Percentiles rank a stretch among this genome's conserved stretches.
Conservation (phyloP, 495 filamentous ascomycete genomes). For the Pyrenula massariospora region DNA sequence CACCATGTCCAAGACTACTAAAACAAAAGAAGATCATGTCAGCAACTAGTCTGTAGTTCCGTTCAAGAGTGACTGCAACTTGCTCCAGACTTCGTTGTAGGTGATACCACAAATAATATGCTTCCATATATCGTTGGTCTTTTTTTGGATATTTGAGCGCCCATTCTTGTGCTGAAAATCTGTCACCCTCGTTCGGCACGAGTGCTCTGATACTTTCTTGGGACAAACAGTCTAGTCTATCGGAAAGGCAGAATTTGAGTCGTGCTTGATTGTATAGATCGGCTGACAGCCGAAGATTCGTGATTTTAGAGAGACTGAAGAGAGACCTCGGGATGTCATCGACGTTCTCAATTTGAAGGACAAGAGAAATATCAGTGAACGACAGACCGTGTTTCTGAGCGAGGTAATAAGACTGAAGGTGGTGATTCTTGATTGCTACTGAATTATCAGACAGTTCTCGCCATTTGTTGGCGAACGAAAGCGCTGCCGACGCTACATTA, state of each 20-base stretch:
- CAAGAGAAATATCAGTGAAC: not conserved
- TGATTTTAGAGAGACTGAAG: not conserved
- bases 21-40: not conserved
- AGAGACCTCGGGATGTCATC: not conserved
- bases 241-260: not conserved
- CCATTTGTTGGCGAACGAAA: not conserved
- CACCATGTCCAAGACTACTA: not conserved
- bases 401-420: not conserved
- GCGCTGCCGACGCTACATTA: not conserved
- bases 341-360: not conserved
- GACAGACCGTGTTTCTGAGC: not conserved
- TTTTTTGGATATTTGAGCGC: not conserved
- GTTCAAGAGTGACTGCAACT: not conserved
- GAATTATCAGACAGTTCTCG: slow-evolving; percentile 16
- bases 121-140: not conserved
- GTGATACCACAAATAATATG: not conserved
- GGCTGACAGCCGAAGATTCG: not conserved
- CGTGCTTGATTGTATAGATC: not conserved
- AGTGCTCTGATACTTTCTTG: not conserved
- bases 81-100: not conserved
- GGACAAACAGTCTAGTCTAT: not conserved
- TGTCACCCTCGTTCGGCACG: not conserved
- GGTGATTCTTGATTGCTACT: not conserved
- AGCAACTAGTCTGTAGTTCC: not conserved
- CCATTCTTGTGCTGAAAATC: not conserved